Base-by-base conservation (phyloP, 1,284 basidiomycete genomes). In the Erythrobasidium hasegawianum region DNA sequence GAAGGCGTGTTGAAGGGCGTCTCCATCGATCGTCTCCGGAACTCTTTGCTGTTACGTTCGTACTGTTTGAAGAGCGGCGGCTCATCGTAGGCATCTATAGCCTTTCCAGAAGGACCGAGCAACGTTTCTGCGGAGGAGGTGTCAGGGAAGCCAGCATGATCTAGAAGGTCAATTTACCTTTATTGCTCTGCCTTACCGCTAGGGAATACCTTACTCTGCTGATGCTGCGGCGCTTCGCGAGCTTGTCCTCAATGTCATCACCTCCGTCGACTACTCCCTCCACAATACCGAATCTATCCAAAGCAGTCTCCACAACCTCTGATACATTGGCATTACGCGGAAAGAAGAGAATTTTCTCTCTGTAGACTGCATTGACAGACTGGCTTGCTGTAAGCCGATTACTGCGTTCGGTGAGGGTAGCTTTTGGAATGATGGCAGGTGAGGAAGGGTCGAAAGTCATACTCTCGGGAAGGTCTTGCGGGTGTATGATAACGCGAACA, bases 181-280 rank as follows among this genome's bases (percentile, higher is more conserved):
- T 82, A 18, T 58, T 24, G 43, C 22, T 53, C 1, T 81, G 73
- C 71, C 82, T 80, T 20, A 86, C 82, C 14, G 83, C 81, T 56
- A 97, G 79, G 16, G 84, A 84, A 76, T 97, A 97, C 55, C 90
- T 83, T 45, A 95, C 88, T 54, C 89, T 83, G 1, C 84, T 78
- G 18, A 83, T 81, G 76, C 90, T 94, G 68, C 87, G 82, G 62
- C 91, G 81, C 77, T 91, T 90, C 13, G 85, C 83, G 45, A 86
- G 79, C 76, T 94, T 92, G 75, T 95, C 92, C 77, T 97, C 95
- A 0, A 97, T 85, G 73, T 97, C 94, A 76, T 98, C 95, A 0
- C 94, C 94, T 1, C 95, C 95, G 76, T 97, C 93, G 0, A 97
- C 94, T 1, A 98, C 91, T 18, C 93, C 95, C 45, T 97, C 95